Percentiles rank a stretch among this genome's conserved stretches.
These are phyloP conservation scores for Emergomyces pasteurianus DNA, from an alignment of 2,329 filamentous ascomycete genomes.

Conservation along the genomic window DNA sequence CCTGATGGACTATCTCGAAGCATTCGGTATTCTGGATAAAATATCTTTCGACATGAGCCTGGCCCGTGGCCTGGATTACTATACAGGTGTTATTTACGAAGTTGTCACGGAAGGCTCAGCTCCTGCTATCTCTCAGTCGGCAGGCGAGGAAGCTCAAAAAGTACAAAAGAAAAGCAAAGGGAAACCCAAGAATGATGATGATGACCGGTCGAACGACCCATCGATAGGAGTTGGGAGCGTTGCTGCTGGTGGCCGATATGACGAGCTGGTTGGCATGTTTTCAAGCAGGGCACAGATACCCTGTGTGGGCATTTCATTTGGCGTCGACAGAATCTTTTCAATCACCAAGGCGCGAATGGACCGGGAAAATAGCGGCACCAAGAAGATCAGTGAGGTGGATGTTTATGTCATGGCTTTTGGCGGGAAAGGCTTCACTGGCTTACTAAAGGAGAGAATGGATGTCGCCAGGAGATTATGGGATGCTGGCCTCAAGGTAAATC, in stretches of 20 bases:
- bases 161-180: slow-evolving; percentile 42
- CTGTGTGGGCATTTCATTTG: slow-evolving; percentile 86
- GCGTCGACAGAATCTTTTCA: slow-evolving; percentile 89
- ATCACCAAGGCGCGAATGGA: slow-evolving; percentile 71
- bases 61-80: slow-evolving; percentile 84
- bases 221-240: slow-evolving; percentile 75
- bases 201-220: slow-evolving; percentile 67
- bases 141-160: slow-evolving; percentile 29
- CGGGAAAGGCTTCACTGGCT: slow-evolving; percentile 68
- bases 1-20: slow-evolving; percentile 70
- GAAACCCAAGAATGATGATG: slow-evolving; percentile 42
- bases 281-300: slow-evolving; percentile 72
- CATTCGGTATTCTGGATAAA: slow-evolving; percentile 57
- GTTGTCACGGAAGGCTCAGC: slow-evolving; percentile 73
- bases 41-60: slow-evolving; percentile 85
- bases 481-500: slow-evolving; percentile 63
- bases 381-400: slow-evolving; percentile 63
- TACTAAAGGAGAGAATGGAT: slow-evolving; percentile 73
- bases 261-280: slow-evolving; percentile 92
- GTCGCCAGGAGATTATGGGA: slow-evolving; percentile 70
- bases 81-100: slow-evolving; percentile 84
- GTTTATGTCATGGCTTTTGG: slow-evolving; percentile 94
- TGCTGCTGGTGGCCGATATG: slow-evolving; percentile 82
- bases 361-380: slow-evolving; percentile 41
- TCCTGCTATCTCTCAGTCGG: slow-evolving; percentile 34